phyloP scores from a whole-genome alignment of 2,329 filamentous ascomycete genomes.

The Claviceps paspali region DNA sequence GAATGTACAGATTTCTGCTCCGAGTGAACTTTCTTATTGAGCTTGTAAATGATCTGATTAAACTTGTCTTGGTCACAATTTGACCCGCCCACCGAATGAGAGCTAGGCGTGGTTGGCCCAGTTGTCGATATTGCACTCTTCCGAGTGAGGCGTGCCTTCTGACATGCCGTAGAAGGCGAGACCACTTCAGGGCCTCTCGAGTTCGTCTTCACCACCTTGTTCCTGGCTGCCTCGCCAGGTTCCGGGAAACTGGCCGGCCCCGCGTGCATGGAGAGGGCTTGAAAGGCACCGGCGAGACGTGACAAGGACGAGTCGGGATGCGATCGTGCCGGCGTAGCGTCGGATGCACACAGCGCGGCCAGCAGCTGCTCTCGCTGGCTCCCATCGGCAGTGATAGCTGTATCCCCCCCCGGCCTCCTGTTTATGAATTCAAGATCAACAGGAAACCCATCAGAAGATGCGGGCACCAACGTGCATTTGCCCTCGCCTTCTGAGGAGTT shows the following conservation, averaged over 20 bases:
- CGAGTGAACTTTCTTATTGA: conserved; percentile 7
- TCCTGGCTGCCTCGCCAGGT: neutral
- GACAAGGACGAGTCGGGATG: neutral
- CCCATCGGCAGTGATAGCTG: conserved; percentile 1
- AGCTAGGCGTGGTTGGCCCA: neutral
- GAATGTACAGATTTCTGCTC: too few relatives aligned
- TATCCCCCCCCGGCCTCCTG: conserved; percentile 1
- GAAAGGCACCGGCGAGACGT: neutral
- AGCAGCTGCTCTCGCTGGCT: conserved; percentile 2
- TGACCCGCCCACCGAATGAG: neutral
- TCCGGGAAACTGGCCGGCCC: neutral
- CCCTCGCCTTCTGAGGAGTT: neutral
- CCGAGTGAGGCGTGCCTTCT: conserved; percentile 4
- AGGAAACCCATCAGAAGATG: neutral
- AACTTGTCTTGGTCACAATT: conserved; percentile 9
- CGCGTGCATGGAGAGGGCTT: neutral
- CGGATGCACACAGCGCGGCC: neutral
- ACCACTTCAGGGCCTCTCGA: neutral
- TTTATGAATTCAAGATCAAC: neutral
- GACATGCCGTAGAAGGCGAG: neutral
- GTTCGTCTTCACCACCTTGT: neutral
- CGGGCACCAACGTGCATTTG: conserved; percentile 1
- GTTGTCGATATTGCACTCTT: neutral
- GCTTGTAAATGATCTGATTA: conserved; percentile 14
- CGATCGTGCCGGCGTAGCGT: neutral